phyloP scores from a whole-genome alignment of 2,329 filamentous ascomycete genomes.

The Talaromyces sp. region DNA sequence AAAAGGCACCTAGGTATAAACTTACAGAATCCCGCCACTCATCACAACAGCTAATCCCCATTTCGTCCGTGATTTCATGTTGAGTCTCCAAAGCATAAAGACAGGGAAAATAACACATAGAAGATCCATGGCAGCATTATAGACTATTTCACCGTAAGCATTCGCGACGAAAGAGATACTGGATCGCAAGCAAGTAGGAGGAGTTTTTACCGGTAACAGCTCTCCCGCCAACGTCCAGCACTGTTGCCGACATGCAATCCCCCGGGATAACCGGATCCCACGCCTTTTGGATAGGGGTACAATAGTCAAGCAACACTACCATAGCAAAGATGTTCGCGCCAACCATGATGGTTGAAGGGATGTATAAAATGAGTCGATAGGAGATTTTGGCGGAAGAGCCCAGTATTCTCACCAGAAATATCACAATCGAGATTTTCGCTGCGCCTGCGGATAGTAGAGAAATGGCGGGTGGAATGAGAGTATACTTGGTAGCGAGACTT shows the following conservation, averaged over 20 bases:
- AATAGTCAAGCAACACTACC: neutral
- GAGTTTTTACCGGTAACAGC: no score
- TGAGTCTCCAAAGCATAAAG: no score
- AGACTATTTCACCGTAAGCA: no score
- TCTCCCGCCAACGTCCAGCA: no score
- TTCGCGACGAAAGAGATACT: no score
- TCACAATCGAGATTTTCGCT: neutral
- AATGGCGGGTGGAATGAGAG: neutral
- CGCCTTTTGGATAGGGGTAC: neutral
- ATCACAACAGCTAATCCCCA: no score
- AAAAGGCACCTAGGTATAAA: no score
- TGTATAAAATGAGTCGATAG: neutral
- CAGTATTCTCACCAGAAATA: neutral
- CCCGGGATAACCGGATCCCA: neutral
- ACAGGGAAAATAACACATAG: no score
- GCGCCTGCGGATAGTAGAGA: neutral
- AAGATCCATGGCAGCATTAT: no score
- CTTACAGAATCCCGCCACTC: no score
- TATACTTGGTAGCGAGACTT: neutral
- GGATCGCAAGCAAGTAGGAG: no score
- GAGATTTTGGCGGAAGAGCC: neutral
- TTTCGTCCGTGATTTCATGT: no score
- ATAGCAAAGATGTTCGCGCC: neutral
- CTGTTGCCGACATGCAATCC: neutral
- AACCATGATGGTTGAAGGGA: neutral